Conservation (phyloP, 768 basidiomycete species). For the Fomitopsis serialis region DNA sequence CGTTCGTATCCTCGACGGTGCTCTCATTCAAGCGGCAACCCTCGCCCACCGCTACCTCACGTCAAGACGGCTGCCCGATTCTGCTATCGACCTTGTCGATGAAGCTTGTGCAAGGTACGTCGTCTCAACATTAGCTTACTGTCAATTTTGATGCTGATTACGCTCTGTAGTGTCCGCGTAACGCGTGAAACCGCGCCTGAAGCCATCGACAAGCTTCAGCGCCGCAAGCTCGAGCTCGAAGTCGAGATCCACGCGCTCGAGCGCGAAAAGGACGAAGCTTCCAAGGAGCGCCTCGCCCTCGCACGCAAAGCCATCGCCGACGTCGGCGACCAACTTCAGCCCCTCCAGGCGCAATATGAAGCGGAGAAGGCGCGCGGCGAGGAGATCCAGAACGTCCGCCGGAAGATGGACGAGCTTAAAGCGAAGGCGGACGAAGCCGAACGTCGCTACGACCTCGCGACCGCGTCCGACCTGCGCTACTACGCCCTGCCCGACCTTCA, state of each 20-base stretch:
- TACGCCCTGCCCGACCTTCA: conserved; percentile 90
- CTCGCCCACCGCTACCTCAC: conserved; percentile 93
- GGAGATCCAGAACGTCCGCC: conserved; percentile 69
- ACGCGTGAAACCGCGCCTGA: conserved; percentile 94
- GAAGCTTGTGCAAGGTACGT: conserved; percentile 84
- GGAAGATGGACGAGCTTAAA: conserved; percentile 85
- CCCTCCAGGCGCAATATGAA: conserved; percentile 82
- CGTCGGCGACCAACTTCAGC: conserved; percentile 79
- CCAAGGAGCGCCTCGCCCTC: conserved; percentile 70
- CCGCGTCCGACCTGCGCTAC: conserved; percentile 85
- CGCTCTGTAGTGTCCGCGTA: conserved; percentile 64
- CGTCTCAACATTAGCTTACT: not conserved
- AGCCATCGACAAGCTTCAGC: conserved; percentile 86
- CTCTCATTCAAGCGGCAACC: conserved; percentile 84
- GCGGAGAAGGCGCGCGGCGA: conserved; percentile 79
- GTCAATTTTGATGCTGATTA: conserved; percentile 6
- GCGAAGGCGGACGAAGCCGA: conserved; percentile 94
- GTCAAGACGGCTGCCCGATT: conserved; percentile 70
- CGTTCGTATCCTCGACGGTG: conserved; percentile 82
- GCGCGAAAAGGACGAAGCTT: conserved; percentile 85
- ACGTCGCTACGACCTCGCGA: conserved; percentile 70
- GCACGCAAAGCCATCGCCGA: conserved; percentile 79
- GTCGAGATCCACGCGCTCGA: conserved; percentile 94
- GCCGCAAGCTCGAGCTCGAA: conserved; percentile 84
- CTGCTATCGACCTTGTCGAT: conserved; percentile 89